Base-by-base conservation (phyloP, 108 stramenopile species). In the Discostella stelligeroides region DNA sequence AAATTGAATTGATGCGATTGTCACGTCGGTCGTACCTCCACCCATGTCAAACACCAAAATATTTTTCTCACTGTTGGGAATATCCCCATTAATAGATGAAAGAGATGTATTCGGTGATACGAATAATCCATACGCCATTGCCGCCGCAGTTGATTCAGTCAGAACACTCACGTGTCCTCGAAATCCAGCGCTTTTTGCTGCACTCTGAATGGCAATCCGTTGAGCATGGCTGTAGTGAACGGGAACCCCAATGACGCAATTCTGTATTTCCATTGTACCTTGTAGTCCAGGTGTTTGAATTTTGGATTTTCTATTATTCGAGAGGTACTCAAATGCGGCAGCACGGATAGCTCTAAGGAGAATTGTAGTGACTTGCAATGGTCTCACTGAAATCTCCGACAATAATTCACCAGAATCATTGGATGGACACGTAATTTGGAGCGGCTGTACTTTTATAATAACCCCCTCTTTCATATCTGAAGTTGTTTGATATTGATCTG, bases 21-120 rank as follows among this genome's bases (percentile, higher is more conserved):
- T 91, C 4, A 91, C 86, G 84, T 94, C 92, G 4, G 92, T 91
- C 4, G 92, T 94, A 1, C 92, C 92, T 37, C 90, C 92, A 30
- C 92, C 92, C 88, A 91, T 90, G 56, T 94, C 92, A 59, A 94
- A 88, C 1, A 94, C 92, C 60, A 94, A 66, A 49, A 94, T 86
- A 23, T 60, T 82, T 25, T 82, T 83, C 24, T 49, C 61, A 14
- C 25, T 39, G 1, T 34, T 50, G 61, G 46, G 51, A 11, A 75
- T 54, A 34, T 40, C 38, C 28, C 63, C 15, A 11, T 46, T 30
- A 45, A 39, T 34, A 29, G 38, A 18, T 6, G 71, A 15, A 53
- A 63, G 7, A 18, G 49, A 37, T 7, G 41, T 29, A 18, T 55
- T 60, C 40, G 78, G 82, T 17, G 76, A 68, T 15, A 84, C 81